These are phyloP conservation scores for Pseudogymnoascus pannorum DNA, from an alignment of 2,329 filamentous ascomycete genomes.

Conservation along the genomic window DNA sequence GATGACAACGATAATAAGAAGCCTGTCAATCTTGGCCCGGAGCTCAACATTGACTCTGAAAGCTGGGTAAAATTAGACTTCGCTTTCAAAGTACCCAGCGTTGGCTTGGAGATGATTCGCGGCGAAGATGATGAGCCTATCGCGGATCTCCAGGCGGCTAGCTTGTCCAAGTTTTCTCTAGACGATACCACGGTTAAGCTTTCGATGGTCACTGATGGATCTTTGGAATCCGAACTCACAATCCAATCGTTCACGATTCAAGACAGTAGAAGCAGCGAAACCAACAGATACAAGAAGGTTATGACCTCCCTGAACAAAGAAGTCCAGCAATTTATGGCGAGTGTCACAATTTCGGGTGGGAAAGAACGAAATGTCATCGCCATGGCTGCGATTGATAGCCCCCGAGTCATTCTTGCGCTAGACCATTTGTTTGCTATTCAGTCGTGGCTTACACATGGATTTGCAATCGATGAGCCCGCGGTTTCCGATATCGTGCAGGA, in stretches of 20 bases:
- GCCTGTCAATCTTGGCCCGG: slow-evolving; percentile 55
- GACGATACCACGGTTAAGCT: slow-evolving; percentile 90
- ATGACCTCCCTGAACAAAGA: slow-evolving; percentile 96
- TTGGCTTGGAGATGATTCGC: slow-evolving; percentile 81
- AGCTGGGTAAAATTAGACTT: slow-evolving; percentile 92
- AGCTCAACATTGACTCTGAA: slow-evolving; percentile 59
- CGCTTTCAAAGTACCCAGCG: slow-evolving; percentile 78
- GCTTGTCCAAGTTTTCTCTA: slow-evolving; percentile 86
- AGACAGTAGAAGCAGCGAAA: slow-evolving; percentile 80
- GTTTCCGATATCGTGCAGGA: slow-evolving; percentile 40
- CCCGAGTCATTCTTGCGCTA: slow-evolving; percentile 86
- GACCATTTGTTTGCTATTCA: slow-evolving; percentile 93
- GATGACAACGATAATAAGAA: slow-evolving; percentile 30
- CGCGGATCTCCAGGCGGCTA: slow-evolving; percentile 68
- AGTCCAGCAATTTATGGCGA: slow-evolving; percentile 97
- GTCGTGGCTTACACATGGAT: slow-evolving; percentile 66
- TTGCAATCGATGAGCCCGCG: slow-evolving; percentile 55
- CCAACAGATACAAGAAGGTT: slow-evolving; percentile 95
- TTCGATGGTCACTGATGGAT: slow-evolving; percentile 84
- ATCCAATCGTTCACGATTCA: slow-evolving; percentile 92
- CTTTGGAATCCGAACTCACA: slow-evolving; percentile 84
- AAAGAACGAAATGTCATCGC: slow-evolving; percentile 76
- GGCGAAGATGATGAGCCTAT: slow-evolving; percentile 70
- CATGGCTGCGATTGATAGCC: slow-evolving; percentile 90
- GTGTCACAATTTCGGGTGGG: slow-evolving; percentile 83